Conservation (phyloP, 192 early-diverging fungal species). For the Piromyces sp. region DNA sequence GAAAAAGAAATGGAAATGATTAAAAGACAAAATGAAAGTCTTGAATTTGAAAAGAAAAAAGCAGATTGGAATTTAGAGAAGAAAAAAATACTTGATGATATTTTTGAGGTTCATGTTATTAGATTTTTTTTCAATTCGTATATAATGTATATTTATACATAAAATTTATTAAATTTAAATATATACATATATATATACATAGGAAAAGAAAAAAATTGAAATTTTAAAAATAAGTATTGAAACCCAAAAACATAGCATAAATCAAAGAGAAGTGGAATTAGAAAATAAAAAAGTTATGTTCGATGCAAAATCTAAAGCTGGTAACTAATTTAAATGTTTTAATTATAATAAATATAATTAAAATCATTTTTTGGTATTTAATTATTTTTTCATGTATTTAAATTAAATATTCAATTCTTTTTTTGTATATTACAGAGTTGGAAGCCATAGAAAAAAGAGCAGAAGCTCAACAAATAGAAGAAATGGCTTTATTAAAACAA, state of each 20-base stretch:
- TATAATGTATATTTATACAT: no score
- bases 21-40: not conserved
- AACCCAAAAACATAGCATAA: not conserved
- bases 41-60: not conserved
- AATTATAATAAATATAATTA: no score
- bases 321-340: not conserved
- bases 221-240: not conserved
- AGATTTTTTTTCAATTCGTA: no score
- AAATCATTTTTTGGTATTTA: no score
- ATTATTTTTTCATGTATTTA: no score
- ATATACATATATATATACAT: not conserved
- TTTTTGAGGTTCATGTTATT: not conserved
- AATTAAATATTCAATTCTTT: no score
- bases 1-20: not conserved
- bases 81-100: not conserved
- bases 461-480: not conserved
- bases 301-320: not conserved
- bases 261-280: not conserved
- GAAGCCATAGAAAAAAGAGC: not conserved
- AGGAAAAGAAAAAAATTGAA: not conserved
- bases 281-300: not conserved
- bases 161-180: no score
- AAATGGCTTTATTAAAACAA: not conserved
- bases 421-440: not conserved
- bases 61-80: not conserved